Conservation (phyloP, 192 early-diverging fungal genomes). For the Umbelopsis ramanniana region DNA sequence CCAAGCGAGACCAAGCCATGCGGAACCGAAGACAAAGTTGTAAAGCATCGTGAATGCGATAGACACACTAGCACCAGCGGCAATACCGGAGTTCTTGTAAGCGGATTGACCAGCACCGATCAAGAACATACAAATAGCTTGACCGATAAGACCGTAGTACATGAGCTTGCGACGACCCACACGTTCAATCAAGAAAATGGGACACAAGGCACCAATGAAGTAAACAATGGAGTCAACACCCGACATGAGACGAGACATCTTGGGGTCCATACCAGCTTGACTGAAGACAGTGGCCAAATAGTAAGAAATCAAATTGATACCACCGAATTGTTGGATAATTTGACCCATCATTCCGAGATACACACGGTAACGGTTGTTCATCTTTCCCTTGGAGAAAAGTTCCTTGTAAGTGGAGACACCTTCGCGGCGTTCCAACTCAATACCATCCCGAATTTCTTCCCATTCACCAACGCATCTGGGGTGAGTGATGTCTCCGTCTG, state of each 20-base stretch:
- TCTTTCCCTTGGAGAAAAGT: slow-evolving; percentile 38
- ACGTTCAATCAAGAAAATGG: slow-evolving; percentile 73
- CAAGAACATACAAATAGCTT: slow-evolving; percentile 34
- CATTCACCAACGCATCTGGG: slow-evolving; percentile 39
- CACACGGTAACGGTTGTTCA: slow-evolving; percentile 46
- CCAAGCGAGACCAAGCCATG: slow-evolving; percentile 86
- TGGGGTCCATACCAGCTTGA: slow-evolving; percentile 52
- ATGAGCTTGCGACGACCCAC: slow-evolving; percentile 70
- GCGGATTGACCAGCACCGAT: slow-evolving; percentile 33
- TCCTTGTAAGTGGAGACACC: slow-evolving; percentile 39
- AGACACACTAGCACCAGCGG: slow-evolving; percentile 24
- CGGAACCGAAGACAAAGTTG: slow-evolving; percentile 73
- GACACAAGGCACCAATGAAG: slow-evolving; percentile 72
- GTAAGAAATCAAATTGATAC: slow-evolving; percentile 44
- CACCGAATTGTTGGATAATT: slow-evolving; percentile 44
- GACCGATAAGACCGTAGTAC: slow-evolving; percentile 38
- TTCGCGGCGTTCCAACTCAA: slow-evolving; percentile 38
- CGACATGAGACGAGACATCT: slow-evolving; percentile 53
- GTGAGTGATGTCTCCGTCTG: slow-evolving; percentile 33
- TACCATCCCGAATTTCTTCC: slow-evolving; percentile 42
- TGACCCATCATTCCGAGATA: slow-evolving; percentile 45
- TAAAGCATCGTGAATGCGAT: slow-evolving; percentile 65
- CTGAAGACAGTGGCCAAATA: slow-evolving; percentile 49
- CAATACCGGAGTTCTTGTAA: slow-evolving; percentile 27
- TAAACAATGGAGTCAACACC: slow-evolving; percentile 77